Evolutionary conservation across 2,329 filamentous ascomycete species (phyloP), one percentile per base, ranked within the genome.

Genomic region (Neonectria neomacrospora): DNA sequence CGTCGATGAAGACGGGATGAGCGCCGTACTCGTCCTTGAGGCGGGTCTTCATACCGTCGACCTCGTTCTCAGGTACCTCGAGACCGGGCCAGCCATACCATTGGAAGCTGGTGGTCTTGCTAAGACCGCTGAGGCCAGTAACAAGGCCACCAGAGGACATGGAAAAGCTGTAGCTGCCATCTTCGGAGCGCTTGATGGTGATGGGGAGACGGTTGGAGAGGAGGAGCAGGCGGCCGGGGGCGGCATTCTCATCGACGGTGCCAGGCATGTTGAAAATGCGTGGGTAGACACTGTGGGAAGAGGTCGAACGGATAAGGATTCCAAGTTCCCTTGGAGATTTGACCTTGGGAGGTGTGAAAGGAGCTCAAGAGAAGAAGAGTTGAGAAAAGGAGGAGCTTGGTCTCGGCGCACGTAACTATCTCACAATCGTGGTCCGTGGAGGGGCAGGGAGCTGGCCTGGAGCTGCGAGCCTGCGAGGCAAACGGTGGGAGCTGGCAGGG

Each of bases 21-120:
- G 95, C 94, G 71, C 91, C 90, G 79, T 97, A 94, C 74, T 97
- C 91, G 22, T 96, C 89, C 80, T 93, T 92, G 75, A 98, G 83
- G 67, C 91, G 89, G 75, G 91, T 85, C 75, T 88, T 91, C 78
- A 99, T 89, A 59, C 86, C 84, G 2, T 86, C 83, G 45, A 92
- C 86, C 79, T 98, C 95, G 58, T 89, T 86, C 67, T 96, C 92
- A 41, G 95, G 95, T 5, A 98, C 89, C 79, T 98, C 93, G 52
- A 97, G 82, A 39, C 96, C 96, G 1, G 96, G 94, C 95, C 96
- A 98, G 71, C 96, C 96, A 80, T 98, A 98, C 96, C 96, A 99
- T 79, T 96, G 92, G 80, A 98, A 98, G 71, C 90, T 95, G 26
- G 93, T 97, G 32, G 93, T 91, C 81, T 97, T 97, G 73, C 92